Conservation (phyloP, 2,329 filamentous ascomycete species). For the Calonectria hongkongensis region DNA sequence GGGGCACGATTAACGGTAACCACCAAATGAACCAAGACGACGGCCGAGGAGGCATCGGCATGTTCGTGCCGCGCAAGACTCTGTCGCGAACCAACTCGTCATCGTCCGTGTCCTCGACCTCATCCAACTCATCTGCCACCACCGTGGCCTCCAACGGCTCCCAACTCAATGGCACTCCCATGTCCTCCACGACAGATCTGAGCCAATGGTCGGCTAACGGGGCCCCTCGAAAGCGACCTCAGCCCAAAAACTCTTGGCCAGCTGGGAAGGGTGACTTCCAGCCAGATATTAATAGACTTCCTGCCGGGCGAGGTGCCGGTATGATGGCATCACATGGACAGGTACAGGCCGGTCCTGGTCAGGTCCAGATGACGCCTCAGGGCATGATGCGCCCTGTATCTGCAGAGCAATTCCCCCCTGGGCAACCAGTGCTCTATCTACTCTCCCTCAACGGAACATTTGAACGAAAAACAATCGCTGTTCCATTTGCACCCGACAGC, state of each 20-base stretch:
- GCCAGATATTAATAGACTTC: conserved; percentile 68
- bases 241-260: conserved; percentile 71
- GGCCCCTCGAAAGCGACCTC: conserved; percentile 70
- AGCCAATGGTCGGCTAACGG: conserved; percentile 70
- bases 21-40: conserved; percentile 89
- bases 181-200: conserved; percentile 67
- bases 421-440: conserved; percentile 87
- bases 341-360: conserved; percentile 57
- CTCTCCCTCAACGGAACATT: conserved; percentile 96
- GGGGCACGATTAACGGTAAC: conserved; percentile 75
- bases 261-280: conserved; percentile 68
- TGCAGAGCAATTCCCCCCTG: conserved; percentile 75
- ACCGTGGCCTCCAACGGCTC: conserved; percentile 78
- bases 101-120: conserved; percentile 91
- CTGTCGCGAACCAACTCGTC: conserved; percentile 93
- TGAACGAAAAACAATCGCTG: conserved; percentile 95
- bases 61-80: conserved; percentile 92
- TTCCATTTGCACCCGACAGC: conserved; percentile 95
- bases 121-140: conserved; percentile 77
- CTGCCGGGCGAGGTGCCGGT: conserved; percentile 66
- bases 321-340: conserved; percentile 59
- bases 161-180: conserved; percentile 76
- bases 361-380: conserved; percentile 65
- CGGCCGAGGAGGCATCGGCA: conserved; percentile 77
- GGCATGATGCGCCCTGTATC: conserved; percentile 77